A percentile compares a stretch with the other conserved stretches of the same genome.
phyloP scores from a whole-genome alignment of 1,284 basidiomycete species.

The Papiliotrema laurentii region DNA sequence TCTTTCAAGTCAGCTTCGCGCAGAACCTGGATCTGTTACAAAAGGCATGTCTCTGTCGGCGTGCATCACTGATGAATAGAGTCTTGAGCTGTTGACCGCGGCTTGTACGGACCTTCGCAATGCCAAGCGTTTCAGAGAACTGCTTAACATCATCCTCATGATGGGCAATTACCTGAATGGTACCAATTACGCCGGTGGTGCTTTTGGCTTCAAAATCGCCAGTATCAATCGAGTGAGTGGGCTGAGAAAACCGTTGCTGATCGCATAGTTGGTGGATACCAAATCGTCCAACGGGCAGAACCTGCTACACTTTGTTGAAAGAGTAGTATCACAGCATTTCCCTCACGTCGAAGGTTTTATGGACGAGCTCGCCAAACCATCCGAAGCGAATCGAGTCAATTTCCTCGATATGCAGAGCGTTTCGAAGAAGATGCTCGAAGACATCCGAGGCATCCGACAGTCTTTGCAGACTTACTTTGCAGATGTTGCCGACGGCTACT shows the following conservation, averaged over 20 bases:
- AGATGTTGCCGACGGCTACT: constrained; percentile 67
- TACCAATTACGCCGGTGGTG: constrained; percentile 91
- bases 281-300: constrained; percentile 93
- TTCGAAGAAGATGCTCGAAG: constrained; percentile 64
- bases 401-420: constrained; percentile 41
- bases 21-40: constrained; percentile 65
- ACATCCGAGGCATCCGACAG: constrained; percentile 67
- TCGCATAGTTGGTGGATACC: constrained; percentile 86
- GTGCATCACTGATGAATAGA: constrained; percentile 51
- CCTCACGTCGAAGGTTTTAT: constrained; percentile 82
- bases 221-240: constrained; percentile 85
- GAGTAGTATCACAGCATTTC: constrained; percentile 83
- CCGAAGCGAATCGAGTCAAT: constrained; percentile 75
- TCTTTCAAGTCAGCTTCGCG: constrained; percentile 81
- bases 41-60: constrained; percentile 43
- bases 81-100: constrained; percentile 70
- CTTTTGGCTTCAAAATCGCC: constrained; percentile 93
- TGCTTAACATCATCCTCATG: constrained; percentile 71
- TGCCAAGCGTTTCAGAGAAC: constrained; percentile 78
- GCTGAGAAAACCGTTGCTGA: not conserved
- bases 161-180: constrained; percentile 99
- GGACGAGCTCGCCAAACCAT: constrained; percentile 81
- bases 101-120: constrained; percentile 71
- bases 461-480: constrained; percentile 75
- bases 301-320: constrained; percentile 88